These are phyloP conservation scores for Ustilaginoidea virens DNA, from an alignment of 2,329 filamentous ascomycete genomes.

Conservation along the genomic window DNA sequence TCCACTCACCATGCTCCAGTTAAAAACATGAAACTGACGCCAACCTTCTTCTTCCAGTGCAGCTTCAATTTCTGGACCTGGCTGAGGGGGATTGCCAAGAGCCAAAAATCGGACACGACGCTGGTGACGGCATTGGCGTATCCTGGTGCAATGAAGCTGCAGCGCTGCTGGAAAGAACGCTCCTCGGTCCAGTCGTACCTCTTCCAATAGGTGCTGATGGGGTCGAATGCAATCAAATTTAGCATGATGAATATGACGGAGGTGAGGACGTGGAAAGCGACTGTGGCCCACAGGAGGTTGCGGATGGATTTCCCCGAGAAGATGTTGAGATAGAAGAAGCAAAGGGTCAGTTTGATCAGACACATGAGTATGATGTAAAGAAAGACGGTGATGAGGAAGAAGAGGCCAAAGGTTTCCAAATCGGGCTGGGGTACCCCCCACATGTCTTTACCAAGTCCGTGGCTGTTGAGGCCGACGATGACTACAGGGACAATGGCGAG, in stretches of 20 bases:
- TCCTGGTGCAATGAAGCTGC: conserved; percentile 26
- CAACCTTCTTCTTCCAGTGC: conserved; percentile 25
- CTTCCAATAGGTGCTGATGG: conserved; percentile 30
- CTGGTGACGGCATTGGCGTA: conserved; percentile 31
- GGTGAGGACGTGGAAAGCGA: conserved; percentile 1
- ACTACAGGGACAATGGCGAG: conserved; percentile 15
- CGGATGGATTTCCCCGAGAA: conserved; percentile 23
- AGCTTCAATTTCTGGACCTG: conserved; percentile 21
- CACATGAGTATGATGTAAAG: conserved; percentile 26
- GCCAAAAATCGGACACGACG: conserved; percentile 30
- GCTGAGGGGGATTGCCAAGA: conserved; percentile 28
- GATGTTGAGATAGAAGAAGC: conserved; percentile 34
- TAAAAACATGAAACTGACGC: conserved; percentile 27
- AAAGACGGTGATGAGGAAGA: conserved; percentile 21
- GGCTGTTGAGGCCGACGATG: conserved; percentile 12
- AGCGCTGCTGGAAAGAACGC: conserved; percentile 26
- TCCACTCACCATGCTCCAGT: conserved; percentile 20
- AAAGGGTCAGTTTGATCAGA: conserved; percentile 29
- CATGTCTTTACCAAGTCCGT: conserved; percentile 28
- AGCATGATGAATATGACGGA: not conserved
- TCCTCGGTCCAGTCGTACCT: conserved; percentile 18
- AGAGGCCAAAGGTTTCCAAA: conserved; percentile 23
- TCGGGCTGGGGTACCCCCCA: conserved; percentile 24
- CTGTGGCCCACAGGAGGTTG: conserved; percentile 19
- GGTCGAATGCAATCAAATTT: conserved; percentile 26